Evolutionary conservation across 2,329 filamentous ascomycete species (phyloP), one percentile per base, ranked within the genome.

Genomic region (Fonsecaea nubica): DNA sequence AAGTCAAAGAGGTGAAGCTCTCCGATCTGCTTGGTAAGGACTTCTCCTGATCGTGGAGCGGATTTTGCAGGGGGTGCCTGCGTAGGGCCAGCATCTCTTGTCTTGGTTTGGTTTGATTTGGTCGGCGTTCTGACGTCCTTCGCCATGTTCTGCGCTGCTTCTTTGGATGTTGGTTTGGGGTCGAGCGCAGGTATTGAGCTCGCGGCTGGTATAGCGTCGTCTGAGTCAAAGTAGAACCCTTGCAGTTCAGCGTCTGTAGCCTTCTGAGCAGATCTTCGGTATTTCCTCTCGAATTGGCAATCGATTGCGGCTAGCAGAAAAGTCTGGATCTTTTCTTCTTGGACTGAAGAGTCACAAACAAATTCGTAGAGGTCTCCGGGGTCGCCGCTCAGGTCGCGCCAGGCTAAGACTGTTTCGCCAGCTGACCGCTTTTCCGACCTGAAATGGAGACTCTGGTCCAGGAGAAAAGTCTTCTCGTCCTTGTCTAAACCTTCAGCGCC

Each of bases 271-370:
- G 87, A 89, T 75, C 90, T 91, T 69, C 92, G 88, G 78, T 95
- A 96, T 79, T 97, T 98, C 75, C 94, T 88, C 82, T 99, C 95
- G 90, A 96, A 99, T 79, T 99, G 95, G 77, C 95, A 97, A 86
- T 97, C 90, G 65, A 92, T 86, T 7, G 95, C 92, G 61, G 92
- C 89, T 62, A 90, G 84, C 75, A 94, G 88, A 77, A 99, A 98
- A 15, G 90, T 87, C 54, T 89, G 85, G 30, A 95, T 90, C 73
- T 93, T 90, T 56, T 88, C 85, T 2, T 88, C 81, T 33, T 88
- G 83, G 50, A 91, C 87, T 12, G 89, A 89, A 45, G 84, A 78
- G 80, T 98, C 95, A 81, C 93, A 98, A 70, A 99, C 91, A 76
- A 98, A 99, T 78, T 99, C 94, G 85, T 92, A 99, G n/a, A 98